Conservation (phyloP, 2,329 filamentous ascomycete genomes). For the Colletotrichum sublineola region DNA sequence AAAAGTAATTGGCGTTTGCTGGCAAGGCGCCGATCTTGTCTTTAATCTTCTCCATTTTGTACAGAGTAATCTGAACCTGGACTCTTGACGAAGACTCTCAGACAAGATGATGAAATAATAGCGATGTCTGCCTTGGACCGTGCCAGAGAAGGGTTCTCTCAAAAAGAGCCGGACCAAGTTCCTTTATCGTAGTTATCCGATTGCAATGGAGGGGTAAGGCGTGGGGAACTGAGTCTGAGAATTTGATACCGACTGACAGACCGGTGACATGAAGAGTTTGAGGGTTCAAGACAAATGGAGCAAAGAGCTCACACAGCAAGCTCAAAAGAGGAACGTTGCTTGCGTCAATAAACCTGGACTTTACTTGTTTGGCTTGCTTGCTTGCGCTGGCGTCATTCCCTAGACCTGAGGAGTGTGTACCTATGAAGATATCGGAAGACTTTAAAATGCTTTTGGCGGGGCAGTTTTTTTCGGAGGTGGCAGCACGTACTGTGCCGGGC, state of each 20-base stretch:
- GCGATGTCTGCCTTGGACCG: neutral
- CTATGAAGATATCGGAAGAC: conserved; percentile 39
- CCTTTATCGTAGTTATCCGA: conserved; percentile 23
- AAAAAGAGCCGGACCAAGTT: neutral
- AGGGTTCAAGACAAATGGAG: conserved; percentile 9
- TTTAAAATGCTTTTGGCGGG: conserved; percentile 34
- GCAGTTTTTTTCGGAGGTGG: conserved; percentile 25
- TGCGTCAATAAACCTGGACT: conserved; percentile 13
- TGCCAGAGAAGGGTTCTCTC: neutral
- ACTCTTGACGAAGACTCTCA: neutral
- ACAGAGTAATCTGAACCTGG: neutral
- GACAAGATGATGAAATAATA: neutral
- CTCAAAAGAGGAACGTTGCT: conserved; percentile 5
- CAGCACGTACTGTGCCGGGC: conserved; percentile 27
- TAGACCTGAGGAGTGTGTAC: conserved; percentile 20
- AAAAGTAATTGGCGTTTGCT: conserved; percentile 87
- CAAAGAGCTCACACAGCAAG: conserved; percentile 5
- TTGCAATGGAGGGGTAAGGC: conserved; percentile 31
- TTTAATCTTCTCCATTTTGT: conserved; percentile 85
- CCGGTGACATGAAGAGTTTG: conserved; percentile 15
- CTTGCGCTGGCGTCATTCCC: conserved; percentile 39
- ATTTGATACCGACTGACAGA: conserved; percentile 21
- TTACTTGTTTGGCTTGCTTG: conserved; percentile 36
- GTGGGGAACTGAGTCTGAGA: conserved; percentile 16
- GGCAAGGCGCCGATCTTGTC: conserved; percentile 94